A percentile compares a stretch with the other conserved stretches of the same genome.
Conservation (phyloP, 768 basidiomycete genomes). For the Naganishia friedmannii region DNA sequence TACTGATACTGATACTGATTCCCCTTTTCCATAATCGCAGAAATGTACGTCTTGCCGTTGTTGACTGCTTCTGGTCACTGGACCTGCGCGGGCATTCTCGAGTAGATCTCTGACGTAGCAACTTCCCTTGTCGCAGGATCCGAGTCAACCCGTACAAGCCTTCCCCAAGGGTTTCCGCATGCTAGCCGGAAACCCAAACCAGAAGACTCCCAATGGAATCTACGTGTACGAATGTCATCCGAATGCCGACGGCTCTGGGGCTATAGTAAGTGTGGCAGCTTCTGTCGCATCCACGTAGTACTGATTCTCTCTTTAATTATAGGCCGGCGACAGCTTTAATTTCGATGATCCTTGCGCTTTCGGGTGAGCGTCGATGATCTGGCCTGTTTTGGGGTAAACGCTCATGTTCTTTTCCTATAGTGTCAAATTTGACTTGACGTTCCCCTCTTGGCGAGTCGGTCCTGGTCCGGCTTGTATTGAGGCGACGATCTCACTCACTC, state of each 20-base stretch:
- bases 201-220: constrained; percentile 32
- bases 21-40: too few species aligned
- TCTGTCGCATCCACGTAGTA: background rate
- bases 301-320: background rate
- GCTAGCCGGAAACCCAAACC: constrained; percentile 42
- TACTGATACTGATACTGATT: too few species aligned
- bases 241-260: background rate
- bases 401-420: background rate
- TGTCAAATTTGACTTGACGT: constrained; percentile 2
- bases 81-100: background rate
- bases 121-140: background rate
- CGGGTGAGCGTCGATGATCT: constrained; percentile 40
- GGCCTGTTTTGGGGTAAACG: background rate
- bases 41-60: background rate
- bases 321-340: constrained; percentile 35
- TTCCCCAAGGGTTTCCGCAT: constrained; percentile 48
- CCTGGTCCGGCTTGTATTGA: background rate
- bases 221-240: constrained; percentile 14
- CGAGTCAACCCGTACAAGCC: constrained; percentile 32
- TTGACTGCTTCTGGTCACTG: background rate
- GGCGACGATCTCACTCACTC: constrained; percentile 10
- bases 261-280: background rate
- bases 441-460: background rate
- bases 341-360: constrained; percentile 34
- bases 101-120: background rate